phyloP scores from a whole-genome alignment of 2,329 filamentous ascomycete species.

The Cordyceps javanica region DNA sequence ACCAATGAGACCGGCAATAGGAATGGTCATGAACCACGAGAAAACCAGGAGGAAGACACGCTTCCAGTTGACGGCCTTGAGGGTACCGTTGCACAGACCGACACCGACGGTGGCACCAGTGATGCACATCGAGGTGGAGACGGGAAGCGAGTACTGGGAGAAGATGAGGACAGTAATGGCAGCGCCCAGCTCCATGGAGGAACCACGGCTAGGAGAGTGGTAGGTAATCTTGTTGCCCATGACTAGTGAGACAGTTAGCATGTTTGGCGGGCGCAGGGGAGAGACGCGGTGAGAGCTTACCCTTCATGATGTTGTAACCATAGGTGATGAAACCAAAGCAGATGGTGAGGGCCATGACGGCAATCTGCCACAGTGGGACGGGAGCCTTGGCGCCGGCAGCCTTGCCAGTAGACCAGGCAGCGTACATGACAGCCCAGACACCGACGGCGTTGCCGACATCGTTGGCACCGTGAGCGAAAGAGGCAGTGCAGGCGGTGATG shows the following conservation, averaged over 20 bases:
- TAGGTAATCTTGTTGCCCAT: constrained; percentile 80
- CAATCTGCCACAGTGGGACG: constrained; percentile 72
- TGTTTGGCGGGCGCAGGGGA: constrained; percentile 13
- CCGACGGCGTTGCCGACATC: constrained; percentile 69
- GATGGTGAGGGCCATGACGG: constrained; percentile 58
- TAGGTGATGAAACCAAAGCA: constrained; percentile 66
- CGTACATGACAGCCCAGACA: constrained; percentile 65
- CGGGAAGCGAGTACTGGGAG: constrained; percentile 68
- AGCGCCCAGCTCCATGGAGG: constrained; percentile 74
- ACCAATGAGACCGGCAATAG: constrained; percentile 35
- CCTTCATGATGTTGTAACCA: constrained; percentile 81
- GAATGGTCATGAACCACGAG: constrained; percentile 49
- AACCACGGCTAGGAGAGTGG: constrained; percentile 51
- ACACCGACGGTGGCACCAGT: constrained; percentile 74
- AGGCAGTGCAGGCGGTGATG: constrained; percentile 64
- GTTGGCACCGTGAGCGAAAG: constrained; percentile 71
- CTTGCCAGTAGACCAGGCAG: constrained; percentile 58
- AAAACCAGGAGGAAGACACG: constrained; percentile 61
- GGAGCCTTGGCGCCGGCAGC: constrained; percentile 55
- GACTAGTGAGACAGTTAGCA: constrained; percentile 38
- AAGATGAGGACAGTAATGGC: constrained; percentile 71
- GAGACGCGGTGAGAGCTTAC: constrained; percentile 32
- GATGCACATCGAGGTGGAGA: constrained; percentile 75
- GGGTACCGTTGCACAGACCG: constrained; percentile 66
- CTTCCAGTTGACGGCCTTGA: constrained; percentile 71